Evolutionary conservation across 805 yeast species (phyloP).

Genomic region (Sugiyamaella marilandica): DNA sequence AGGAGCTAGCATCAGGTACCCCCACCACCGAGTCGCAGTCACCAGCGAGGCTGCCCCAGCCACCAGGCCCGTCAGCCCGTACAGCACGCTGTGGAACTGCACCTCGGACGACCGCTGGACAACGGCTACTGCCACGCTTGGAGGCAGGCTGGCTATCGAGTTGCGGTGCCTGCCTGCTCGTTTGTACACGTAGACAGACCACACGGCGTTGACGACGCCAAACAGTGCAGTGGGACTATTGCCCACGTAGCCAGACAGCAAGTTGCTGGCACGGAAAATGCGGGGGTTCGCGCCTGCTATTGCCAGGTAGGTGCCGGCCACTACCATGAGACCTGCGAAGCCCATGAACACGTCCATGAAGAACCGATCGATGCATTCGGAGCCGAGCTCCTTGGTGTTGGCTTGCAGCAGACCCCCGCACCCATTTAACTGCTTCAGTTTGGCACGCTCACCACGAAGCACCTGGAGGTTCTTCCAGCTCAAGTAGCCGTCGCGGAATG

Average conservation of each 20-base stretch:
- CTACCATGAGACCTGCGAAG: conserved; percentile 2
- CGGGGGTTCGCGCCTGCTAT: neutral
- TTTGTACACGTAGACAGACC: neutral
- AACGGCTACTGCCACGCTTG: neutral
- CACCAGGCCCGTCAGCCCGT: conserved; percentile 2
- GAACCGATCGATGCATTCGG: neutral
- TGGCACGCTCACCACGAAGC: neutral
- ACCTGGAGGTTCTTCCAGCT: neutral
- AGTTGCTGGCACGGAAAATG: neutral
- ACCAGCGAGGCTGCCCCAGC: conserved; percentile 1
- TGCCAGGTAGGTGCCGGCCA: neutral
- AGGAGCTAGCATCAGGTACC: neutral
- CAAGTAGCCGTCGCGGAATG: neutral
- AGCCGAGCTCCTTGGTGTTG: neutral
- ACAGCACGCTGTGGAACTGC: neutral
- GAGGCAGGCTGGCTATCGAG: neutral
- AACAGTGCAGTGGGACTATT: neutral
- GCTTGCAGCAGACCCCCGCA: neutral
- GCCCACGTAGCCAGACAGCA: conserved; percentile 4
- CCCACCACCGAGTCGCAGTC: conserved; percentile 6
- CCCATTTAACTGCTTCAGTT: neutral
- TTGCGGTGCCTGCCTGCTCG: neutral
- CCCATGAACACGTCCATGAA: conserved; percentile 2
- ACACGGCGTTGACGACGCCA: neutral
- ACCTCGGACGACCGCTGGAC: neutral